Percentiles rank a stretch among this genome's conserved stretches.
Evolutionary conservation across 441 rosid species (phyloP).

Genomic region (Erodium texanum): DNA sequence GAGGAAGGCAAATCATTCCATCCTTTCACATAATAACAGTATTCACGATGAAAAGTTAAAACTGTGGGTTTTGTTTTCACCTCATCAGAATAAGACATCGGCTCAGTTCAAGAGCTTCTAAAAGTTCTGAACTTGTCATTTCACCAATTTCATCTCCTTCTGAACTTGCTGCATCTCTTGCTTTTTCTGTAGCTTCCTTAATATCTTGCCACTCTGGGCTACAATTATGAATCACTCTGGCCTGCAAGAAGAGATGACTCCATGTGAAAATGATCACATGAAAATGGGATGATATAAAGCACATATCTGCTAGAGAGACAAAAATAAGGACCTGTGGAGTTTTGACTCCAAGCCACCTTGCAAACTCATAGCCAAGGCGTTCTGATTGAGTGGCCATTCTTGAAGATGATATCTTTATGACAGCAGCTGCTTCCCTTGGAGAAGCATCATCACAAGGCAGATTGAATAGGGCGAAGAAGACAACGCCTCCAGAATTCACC

Average conservation of each 20-base stretch:
- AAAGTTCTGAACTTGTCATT: conserved; percentile 88
- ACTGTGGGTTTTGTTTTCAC: conserved; percentile 28
- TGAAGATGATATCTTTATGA: conserved; percentile 96
- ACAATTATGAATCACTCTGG: conserved; percentile 86
- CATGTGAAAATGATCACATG: no score
- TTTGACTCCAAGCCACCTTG: conserved; percentile 82
- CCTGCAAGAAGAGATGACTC: conserved; percentile 33
- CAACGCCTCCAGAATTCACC: conserved; percentile 98
- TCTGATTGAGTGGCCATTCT: conserved; percentile 99
- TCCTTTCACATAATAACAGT: neutral
- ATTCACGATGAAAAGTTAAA: neutral
- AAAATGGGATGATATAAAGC: no score
- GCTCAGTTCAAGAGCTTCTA: conserved; percentile 98
- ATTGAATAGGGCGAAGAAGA: conserved; percentile 87
- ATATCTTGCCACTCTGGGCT: conserved; percentile 83
- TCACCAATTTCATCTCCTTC: conserved; percentile 90
- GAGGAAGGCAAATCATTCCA: neutral
- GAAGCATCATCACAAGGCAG: conserved; percentile 40
- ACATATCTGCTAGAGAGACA: no score
- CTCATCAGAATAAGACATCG: conserved; percentile 96
- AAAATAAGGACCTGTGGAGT: conserved; percentile 71
- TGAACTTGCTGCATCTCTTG: conserved; percentile 53
- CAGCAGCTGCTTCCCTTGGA: conserved; percentile 86
- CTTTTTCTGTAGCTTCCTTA: conserved; percentile 90
- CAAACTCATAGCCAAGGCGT: conserved; percentile 98